Conservation (phyloP, 2,329 filamentous ascomycete genomes). For the Beauveria pseudobassiana region DNA sequence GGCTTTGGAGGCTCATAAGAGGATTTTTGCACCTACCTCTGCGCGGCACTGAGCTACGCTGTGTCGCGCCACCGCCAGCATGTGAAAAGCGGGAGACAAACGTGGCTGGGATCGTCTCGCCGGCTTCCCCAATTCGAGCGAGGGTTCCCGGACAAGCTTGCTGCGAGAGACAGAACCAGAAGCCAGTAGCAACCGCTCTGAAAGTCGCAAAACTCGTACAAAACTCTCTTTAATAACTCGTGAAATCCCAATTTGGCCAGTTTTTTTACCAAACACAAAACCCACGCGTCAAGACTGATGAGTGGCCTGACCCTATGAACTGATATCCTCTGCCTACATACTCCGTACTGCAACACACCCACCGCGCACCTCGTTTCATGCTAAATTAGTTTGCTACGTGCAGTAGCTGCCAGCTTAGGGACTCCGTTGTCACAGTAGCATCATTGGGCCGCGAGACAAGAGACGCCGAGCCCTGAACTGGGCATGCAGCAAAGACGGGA, state of each 20-base stretch:
- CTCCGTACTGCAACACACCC: too few relatives aligned
- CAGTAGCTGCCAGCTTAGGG: too few relatives aligned
- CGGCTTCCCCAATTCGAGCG: background rate
- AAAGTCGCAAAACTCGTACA: background rate
- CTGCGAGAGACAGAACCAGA: background rate
- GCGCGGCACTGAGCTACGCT: background rate
- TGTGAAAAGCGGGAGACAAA: conserved; percentile 2
- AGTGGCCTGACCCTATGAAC: too few relatives aligned
- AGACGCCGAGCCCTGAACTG: background rate
- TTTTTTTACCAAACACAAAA: too few relatives aligned
- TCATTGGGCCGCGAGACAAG: conserved; percentile 8
- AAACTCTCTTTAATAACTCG: background rate
- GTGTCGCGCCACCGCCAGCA: background rate
- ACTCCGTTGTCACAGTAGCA: too few relatives aligned
- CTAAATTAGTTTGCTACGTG: too few relatives aligned
- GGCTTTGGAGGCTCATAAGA: too few relatives aligned
- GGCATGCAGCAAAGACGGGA: background rate
- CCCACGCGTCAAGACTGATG: too few relatives aligned
- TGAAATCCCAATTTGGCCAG: too few relatives aligned
- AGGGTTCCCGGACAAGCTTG: background rate
- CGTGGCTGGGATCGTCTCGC: conserved; percentile 6
- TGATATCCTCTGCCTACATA: too few relatives aligned
- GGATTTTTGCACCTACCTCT: too few relatives aligned
- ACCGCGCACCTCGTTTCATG: too few relatives aligned
- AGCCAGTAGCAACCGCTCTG: background rate